Conservation (phyloP, 2,329 filamentous ascomycete genomes). For the Dothideomycetes sp. region DNA sequence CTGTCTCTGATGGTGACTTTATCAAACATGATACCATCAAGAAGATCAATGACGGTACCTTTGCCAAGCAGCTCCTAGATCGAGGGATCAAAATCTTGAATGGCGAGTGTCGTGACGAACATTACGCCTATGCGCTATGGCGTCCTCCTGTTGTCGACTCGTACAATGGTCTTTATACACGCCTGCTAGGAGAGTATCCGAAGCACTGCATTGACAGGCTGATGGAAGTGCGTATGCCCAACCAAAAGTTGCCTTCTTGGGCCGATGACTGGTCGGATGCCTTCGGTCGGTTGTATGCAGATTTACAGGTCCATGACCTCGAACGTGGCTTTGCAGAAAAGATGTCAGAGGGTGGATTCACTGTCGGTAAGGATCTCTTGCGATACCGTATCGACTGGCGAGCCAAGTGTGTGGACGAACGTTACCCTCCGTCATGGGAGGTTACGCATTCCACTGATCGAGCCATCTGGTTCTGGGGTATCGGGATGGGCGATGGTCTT, state of each 20-base stretch:
- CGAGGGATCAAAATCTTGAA: conserved; percentile 42
- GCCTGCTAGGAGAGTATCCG: conserved; percentile 47
- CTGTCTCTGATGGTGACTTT: conserved; percentile 42
- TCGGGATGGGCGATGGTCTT: conserved; percentile 32
- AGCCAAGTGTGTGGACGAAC: conserved; percentile 36
- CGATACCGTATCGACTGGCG: conserved; percentile 49
- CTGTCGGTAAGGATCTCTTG: conserved; percentile 37
- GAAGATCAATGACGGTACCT: conserved; percentile 40
- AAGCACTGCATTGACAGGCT: conserved; percentile 34
- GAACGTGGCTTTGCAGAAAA: conserved; percentile 43
- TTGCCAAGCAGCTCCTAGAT: conserved; percentile 36
- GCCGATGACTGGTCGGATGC: conserved; percentile 41
- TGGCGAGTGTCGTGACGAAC: conserved; percentile 48
- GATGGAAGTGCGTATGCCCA: conserved; percentile 22
- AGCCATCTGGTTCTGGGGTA: conserved; percentile 49
- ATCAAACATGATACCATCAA: conserved; percentile 35
- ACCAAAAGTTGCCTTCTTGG: conserved; percentile 28
- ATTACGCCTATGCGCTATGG: conserved; percentile 43
- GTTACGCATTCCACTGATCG: conserved; percentile 48
- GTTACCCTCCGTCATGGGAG: conserved; percentile 39
- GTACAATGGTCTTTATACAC: conserved; percentile 33
- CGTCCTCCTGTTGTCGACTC: conserved; percentile 36
- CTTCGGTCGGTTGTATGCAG: conserved; percentile 47
- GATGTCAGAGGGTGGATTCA: conserved; percentile 32
- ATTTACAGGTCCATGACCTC: conserved; percentile 47